Evolutionary conservation across 108 stramenopile genomes (phyloP).

Genomic region (Aurantiochytrium sp.): DNA sequence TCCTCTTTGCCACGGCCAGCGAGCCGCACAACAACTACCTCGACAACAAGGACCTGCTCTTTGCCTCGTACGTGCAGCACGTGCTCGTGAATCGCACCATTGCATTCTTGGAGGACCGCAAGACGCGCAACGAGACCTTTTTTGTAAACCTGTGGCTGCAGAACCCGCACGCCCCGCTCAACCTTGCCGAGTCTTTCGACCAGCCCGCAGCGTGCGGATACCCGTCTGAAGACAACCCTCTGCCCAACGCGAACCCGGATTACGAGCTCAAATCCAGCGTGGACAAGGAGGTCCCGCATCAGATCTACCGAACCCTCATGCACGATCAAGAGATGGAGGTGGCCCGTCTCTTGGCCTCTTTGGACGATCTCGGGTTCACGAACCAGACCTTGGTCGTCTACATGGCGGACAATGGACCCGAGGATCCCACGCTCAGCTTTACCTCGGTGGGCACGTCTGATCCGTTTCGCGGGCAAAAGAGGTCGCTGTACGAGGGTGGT

Average conservation of each 20-base stretch:
- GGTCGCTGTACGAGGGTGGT: constrained; percentile 12
- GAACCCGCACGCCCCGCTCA: constrained; percentile 26
- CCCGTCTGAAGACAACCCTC: not conserved
- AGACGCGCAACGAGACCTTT: not conserved
- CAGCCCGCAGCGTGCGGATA: not conserved
- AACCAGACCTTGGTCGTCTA: not conserved
- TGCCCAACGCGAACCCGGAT: not conserved
- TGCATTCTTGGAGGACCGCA: not conserved
- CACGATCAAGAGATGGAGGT: not conserved
- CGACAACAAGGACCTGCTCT: constrained; percentile 6
- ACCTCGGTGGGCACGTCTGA: not conserved
- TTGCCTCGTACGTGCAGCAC: constrained; percentile 27
- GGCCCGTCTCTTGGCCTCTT: not conserved
- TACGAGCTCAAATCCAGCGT: not conserved
- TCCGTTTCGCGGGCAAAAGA: not conserved
- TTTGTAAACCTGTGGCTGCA: constrained; percentile 30
- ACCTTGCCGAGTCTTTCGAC: constrained; percentile 12
- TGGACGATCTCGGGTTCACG: not conserved
- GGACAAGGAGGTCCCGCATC: not conserved
- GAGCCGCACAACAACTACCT: not conserved
- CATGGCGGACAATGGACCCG: constrained; percentile 24
- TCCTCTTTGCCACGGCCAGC: not conserved
- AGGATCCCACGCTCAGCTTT: not conserved
- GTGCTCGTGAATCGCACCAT: constrained; percentile 1
- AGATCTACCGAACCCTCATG: constrained; percentile 4